Evolutionary conservation across 768 basidiomycete species (phyloP).

Genomic region (Panaeolus papilionaceus): DNA sequence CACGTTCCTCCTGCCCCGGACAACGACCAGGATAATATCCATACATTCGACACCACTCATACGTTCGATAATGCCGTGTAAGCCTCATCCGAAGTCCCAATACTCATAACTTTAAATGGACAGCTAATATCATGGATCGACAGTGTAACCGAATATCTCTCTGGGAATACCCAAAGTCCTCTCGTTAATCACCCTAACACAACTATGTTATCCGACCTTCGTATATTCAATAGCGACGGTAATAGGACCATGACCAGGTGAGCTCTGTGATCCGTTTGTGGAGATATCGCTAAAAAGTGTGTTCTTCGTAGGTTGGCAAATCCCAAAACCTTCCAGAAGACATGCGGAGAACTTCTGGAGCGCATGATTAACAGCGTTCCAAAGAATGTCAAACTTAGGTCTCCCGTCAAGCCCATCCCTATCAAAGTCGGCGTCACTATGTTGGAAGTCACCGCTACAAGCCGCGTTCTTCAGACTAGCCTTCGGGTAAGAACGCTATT

Average conservation of each 20-base stretch:
- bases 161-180: slow-evolving; percentile 45
- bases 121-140: neutral
- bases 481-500: neutral
- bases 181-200: slow-evolving; percentile 42
- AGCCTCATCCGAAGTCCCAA: slow-evolving; percentile 21
- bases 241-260: slow-evolving; percentile 49
- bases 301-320: slow-evolving; percentile 35
- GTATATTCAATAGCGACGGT: slow-evolving; percentile 44
- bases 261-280: neutral
- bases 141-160: slow-evolving; percentile 47
- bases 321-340: slow-evolving; percentile 39
- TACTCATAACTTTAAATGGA: neutral
- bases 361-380: slow-evolving; percentile 58
- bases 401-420: slow-evolving; percentile 7
- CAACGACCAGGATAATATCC: slow-evolving; percentile 27
- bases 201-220: slow-evolving; percentile 44
- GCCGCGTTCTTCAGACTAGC: neutral
- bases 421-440: neutral
- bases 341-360: slow-evolving; percentile 46
- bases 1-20: slow-evolving; percentile 35
- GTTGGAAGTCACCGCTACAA: neutral
- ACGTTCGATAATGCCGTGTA: slow-evolving; percentile 45
- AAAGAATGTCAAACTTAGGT: slow-evolving; percentile 40
- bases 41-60: slow-evolving; percentile 41
- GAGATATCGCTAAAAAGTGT: slow-evolving; percentile 3